Base-by-base conservation (phyloP, 2,329 filamentous ascomycete genomes). In the Chrysoporthe cubensis region DNA sequence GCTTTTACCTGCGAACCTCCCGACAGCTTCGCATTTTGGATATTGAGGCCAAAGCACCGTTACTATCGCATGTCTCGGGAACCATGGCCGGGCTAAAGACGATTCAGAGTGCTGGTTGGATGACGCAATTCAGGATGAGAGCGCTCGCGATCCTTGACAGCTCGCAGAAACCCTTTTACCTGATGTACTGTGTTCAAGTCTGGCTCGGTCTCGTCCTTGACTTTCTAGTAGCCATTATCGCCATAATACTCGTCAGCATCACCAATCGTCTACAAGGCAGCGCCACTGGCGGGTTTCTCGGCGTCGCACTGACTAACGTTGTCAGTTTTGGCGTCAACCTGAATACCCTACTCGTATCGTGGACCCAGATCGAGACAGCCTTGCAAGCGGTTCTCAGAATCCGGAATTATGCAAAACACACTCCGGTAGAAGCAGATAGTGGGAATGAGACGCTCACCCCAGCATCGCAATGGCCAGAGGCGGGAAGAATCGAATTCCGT, bases 161-260 rank as follows among this genome's bases (percentile, higher is more conserved):
- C 14, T 85, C 83, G 0, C 85, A 87, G 67, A 75, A 78, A 34
- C 84, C 85, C 1, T 83, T 81, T 58, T 87, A 87, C 68, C 77
- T 85, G 0, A 77, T 87, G 7, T 80, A 78, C 60, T 80, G 79
- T 16, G 78, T 86, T 18, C 85, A 87, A 71, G 77, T 81, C 37
- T 87, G 85, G 85, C 76, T 87, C 0, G 80, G 75, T 0, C 73
- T 87, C 1, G 81, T 83, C 0, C 72, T 87, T 3, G 82, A 85
- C 4, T 76, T 85, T 50, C 81, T 82, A 1, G 75, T 81, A 3
- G 67, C 83, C 1, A 70, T 85, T 4, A 80, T 85, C 16, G 76
- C 79, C 5, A 73, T 86, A 16, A 1, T 48, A 8, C 44, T 48
- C 18, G 44, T 48, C 44, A 48, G 44, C 44, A 48, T 48, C 46